phyloP scores from a whole-genome alignment of 768 basidiomycete species.

The Mycena chlorophos region DNA sequence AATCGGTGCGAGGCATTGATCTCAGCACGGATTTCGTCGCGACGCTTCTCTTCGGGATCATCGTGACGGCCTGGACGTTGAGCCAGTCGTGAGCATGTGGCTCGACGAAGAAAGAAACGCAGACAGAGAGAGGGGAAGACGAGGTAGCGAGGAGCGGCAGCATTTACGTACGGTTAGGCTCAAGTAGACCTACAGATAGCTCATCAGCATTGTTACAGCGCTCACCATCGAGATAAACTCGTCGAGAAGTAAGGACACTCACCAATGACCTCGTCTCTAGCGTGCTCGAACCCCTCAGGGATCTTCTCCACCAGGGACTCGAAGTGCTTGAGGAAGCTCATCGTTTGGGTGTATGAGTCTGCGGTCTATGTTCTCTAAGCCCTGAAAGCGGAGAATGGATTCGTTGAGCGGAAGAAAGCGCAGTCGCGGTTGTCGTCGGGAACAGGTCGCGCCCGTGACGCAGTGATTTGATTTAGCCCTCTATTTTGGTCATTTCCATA shows the following conservation, averaged over 20 bases:
- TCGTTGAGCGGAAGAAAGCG: too few relatives aligned
- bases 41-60: conserved; percentile 65
- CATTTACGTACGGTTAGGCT: conserved; percentile 45
- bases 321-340: conserved; percentile 44
- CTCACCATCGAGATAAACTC: too few relatives aligned
- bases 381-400: too few relatives aligned
- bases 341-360: too few relatives aligned
- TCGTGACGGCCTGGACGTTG: conserved; percentile 73
- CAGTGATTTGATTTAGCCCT: too few relatives aligned
- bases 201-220: background rate
- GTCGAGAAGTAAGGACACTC: conserved; percentile 3
- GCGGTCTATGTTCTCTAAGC: too few relatives aligned
- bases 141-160: background rate
- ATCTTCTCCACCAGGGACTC: conserved; percentile 26
- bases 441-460: too few relatives aligned
- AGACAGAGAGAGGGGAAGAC: too few relatives aligned
- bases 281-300: conserved; percentile 40
- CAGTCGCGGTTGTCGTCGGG: too few relatives aligned
- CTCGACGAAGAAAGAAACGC: too few relatives aligned
- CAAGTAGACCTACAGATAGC: conserved; percentile 36
- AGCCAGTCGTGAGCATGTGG: background rate
- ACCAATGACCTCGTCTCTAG: conserved; percentile 42
- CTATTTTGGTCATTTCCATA: too few relatives aligned
- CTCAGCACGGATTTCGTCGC: conserved; percentile 69
- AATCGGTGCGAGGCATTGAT: conserved; percentile 85